Evolutionary conservation across 257 asterid genomes (phyloP).

Genomic region (Ligustrum vulgare): DNA sequence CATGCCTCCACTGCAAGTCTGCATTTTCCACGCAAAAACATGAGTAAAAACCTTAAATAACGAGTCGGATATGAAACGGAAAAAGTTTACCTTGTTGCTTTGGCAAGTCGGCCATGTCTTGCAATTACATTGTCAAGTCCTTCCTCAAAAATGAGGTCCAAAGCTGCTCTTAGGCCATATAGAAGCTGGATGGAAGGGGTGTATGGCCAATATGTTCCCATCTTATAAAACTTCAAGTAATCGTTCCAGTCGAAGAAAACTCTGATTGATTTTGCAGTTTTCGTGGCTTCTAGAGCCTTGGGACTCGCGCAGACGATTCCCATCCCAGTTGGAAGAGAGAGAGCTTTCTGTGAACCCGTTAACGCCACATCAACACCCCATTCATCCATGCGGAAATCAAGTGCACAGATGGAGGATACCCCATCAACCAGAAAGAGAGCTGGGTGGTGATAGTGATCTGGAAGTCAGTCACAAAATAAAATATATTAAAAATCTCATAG

Average conservation of each 20-base stretch:
- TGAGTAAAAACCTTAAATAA: neutral
- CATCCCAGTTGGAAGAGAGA: conserved; percentile 91
- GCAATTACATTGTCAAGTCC: conserved; percentile 94
- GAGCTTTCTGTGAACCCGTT: conserved; percentile 96
- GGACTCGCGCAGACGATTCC: conserved; percentile 96
- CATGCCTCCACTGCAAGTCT: conserved; percentile 98
- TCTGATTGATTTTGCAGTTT: conserved; percentile 84
- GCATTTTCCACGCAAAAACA: conserved; percentile 19
- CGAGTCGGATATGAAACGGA: neutral
- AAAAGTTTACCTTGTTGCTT: conserved; percentile 74
- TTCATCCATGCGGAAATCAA: conserved; percentile 98
- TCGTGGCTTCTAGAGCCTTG: conserved; percentile 85
- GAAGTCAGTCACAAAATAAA: conserved; percentile 7
- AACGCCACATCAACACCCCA: conserved; percentile 98
- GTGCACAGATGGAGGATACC: conserved; percentile 96
- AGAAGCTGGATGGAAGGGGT: conserved; percentile 97
- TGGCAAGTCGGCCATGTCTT: conserved; percentile 82
- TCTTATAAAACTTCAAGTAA: conserved; percentile 84
- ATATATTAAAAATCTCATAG: neutral
- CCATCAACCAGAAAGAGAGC: conserved; percentile 94
- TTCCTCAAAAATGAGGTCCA: conserved; percentile 94
- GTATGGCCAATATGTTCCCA: conserved; percentile 98
- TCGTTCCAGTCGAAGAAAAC: conserved; percentile 98
- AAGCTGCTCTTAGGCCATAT: conserved; percentile 82
- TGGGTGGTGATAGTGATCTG: conserved; percentile 94